Conservation (phyloP, 1,284 basidiomycete genomes). For the Tranzscheliella williamsii region DNA sequence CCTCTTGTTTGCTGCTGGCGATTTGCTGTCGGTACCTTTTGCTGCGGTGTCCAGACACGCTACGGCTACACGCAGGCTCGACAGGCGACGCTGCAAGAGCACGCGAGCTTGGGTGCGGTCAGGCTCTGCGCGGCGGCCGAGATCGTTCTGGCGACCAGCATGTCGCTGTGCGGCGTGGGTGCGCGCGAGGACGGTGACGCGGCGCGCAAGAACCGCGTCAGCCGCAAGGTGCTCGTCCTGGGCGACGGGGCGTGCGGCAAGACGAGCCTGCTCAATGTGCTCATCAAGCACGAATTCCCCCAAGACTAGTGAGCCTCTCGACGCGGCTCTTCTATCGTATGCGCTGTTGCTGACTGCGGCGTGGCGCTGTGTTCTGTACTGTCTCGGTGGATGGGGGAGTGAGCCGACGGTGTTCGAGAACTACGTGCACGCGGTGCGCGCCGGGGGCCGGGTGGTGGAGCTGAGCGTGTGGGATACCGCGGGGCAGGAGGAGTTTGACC, state of each 20-base stretch:
- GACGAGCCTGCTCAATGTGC: conserved; percentile 30
- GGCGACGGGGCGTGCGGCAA: conserved; percentile 63
- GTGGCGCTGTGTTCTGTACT: neutral
- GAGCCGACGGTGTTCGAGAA: conserved; percentile 69
- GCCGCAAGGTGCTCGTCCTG: conserved; percentile 85
- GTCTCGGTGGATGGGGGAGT: neutral
- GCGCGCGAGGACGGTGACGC: neutral
- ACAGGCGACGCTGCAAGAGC: too few relatives aligned
- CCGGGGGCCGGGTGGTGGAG: conserved; percentile 76
- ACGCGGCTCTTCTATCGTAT: neutral
- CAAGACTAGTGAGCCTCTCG: conserved; percentile 31
- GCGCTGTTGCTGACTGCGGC: neutral
- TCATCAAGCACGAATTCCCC: conserved; percentile 37
- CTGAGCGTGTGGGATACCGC: conserved; percentile 96
- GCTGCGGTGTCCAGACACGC: too few relatives aligned
- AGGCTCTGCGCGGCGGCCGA: too few relatives aligned
- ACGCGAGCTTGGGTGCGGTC: too few relatives aligned
- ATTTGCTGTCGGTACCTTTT: too few relatives aligned
- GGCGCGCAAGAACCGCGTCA: neutral
- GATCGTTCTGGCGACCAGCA: too few relatives aligned
- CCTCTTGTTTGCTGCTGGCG: too few relatives aligned
- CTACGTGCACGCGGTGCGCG: conserved; percentile 72
- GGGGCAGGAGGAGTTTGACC: conserved; percentile 94
- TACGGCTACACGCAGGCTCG: too few relatives aligned
- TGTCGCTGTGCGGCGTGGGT: neutral